A percentile compares a stretch with the other conserved stretches of the same genome.
Evolutionary conservation across 2,329 filamentous ascomycete genomes (phyloP).

Genomic region (Chalaropsis ovoidea): DNA sequence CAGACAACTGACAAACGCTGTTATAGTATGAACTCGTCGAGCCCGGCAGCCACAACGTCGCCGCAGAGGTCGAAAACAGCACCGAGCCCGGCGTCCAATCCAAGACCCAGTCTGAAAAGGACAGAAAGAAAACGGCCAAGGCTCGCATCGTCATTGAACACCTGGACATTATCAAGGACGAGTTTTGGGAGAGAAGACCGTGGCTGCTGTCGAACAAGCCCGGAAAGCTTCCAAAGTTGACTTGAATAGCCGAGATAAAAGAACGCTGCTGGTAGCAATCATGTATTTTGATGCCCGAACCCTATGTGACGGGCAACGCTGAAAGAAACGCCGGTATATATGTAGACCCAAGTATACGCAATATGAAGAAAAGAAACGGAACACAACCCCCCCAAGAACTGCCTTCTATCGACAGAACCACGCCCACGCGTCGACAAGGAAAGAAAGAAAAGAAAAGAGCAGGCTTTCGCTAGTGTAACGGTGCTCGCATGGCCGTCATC

Average conservation of each 20-base stretch:
- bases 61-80: conserved; percentile 39
- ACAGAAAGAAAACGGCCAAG: conserved; percentile 70
- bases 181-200: conserved; percentile 80
- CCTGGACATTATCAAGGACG: conserved; percentile 87
- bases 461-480: neutral
- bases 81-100: conserved; percentile 48
- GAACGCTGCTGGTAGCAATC: neutral
- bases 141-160: conserved; percentile 74
- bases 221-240: conserved; percentile 53
- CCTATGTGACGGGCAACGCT: neutral
- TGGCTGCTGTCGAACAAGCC: conserved; percentile 72
- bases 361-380: conserved; percentile 27
- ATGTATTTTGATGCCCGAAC: neutral
- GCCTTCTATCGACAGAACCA: neutral
- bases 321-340: conserved; percentile 4
- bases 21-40: conserved; percentile 60
- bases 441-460: conserved; percentile 19
- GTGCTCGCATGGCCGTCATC: conserved; percentile 23
- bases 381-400: conserved; percentile 26
- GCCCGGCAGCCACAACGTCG: conserved; percentile 40
- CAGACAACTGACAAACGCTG: conserved; percentile 1
- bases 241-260: neutral
- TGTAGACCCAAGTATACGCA: conserved; percentile 6
- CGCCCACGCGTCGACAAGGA: conserved; percentile 25
- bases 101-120: conserved; percentile 72